These are phyloP conservation scores for Cercospora sesami DNA, from an alignment of 2,329 filamentous ascomycete species.

Conservation along the genomic window DNA sequence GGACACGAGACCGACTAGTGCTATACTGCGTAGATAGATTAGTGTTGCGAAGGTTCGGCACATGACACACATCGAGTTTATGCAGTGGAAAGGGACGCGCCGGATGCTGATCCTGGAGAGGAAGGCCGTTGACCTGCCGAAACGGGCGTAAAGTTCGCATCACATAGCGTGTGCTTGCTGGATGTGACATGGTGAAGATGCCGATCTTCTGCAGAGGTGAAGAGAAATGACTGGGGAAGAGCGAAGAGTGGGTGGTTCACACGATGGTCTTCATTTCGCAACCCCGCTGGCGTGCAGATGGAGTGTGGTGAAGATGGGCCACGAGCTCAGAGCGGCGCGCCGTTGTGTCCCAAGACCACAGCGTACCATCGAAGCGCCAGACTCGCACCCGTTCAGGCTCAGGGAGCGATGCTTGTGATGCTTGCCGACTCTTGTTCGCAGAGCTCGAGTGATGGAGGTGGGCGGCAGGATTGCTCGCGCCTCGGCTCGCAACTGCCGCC, in stretches of 20 bases:
- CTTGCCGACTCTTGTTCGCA: conserved; percentile 3
- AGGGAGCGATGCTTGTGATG: conserved; percentile 1
- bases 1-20: neutral
- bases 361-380: neutral
- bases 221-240: neutral
- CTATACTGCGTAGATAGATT: neutral
- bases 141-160: neutral
- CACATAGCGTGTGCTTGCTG: neutral
- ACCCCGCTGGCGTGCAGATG: neutral
- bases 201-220: neutral
- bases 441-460: conserved; percentile 6
- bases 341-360: neutral
- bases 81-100: neutral
- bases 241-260: neutral
- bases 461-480: neutral
- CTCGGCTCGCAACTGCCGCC: neutral
- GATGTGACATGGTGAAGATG: neutral
- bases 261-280: neutral
- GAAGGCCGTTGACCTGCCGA: neutral
- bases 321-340: neutral
- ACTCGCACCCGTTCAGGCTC: neutral
- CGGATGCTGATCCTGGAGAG: neutral
- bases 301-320: neutral
- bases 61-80: neutral
- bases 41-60: neutral